Conservation (phyloP, 257 asterid genomes). For the Phtheirospermum japonicum region DNA sequence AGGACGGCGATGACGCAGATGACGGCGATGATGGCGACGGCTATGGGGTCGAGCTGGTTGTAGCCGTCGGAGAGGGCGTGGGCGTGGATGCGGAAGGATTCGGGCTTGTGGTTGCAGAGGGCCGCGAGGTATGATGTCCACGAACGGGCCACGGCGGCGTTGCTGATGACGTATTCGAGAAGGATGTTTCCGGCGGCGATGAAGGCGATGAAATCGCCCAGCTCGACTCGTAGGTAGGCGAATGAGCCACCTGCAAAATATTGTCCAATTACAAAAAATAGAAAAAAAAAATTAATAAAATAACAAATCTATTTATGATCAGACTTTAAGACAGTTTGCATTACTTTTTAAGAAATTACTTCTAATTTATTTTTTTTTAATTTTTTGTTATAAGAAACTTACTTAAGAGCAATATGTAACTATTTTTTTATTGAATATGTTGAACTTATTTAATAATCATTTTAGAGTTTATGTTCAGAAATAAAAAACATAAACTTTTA, state of each 20-base stretch:
- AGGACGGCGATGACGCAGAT: slow-evolving; percentile 32
- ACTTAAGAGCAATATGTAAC: no score
- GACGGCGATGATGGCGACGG: neutral
- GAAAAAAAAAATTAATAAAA: no score
- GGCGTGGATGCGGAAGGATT: slow-evolving; percentile 45
- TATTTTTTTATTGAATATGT: no score
- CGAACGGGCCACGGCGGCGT: slow-evolving; percentile 87
- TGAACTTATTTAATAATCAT: no score
- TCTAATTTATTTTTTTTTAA: no score
- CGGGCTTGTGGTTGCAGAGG: slow-evolving; percentile 42
- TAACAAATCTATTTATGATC: no score
- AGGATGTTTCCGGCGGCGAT: slow-evolving; percentile 83
- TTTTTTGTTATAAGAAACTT: no score
- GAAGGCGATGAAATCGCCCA: slow-evolving; percentile 85
- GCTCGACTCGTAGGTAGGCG: slow-evolving; percentile 82
- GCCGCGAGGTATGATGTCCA: slow-evolving; percentile 94
- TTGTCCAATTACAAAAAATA: no score
- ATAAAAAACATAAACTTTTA: no score
- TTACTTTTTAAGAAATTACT: no score
- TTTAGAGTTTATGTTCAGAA: no score
- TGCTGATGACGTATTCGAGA: slow-evolving; percentile 65
- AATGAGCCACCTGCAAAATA: slow-evolving; percentile 58
- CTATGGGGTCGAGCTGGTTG: slow-evolving; percentile 66
- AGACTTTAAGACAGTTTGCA: no score
- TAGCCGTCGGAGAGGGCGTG: slow-evolving; percentile 40